Base-by-base conservation (phyloP, 1,284 basidiomycete species). In the Cryptococcus sp. region DNA sequence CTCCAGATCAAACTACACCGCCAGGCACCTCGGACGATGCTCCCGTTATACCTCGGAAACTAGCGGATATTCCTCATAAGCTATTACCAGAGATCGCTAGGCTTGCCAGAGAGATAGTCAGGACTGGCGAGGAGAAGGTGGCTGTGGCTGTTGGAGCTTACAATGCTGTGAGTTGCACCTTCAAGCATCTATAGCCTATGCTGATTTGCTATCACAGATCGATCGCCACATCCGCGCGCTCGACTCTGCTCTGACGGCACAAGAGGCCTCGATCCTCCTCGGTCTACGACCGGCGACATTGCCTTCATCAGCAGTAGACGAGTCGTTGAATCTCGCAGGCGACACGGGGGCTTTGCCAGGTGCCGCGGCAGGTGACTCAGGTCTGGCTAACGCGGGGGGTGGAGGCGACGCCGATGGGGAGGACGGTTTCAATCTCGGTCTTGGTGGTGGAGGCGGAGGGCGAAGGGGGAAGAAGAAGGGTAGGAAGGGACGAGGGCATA, bases 171-270 rank as follows among this genome's bases (percentile, higher is more conserved):
- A 60, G 76, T 64, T 20, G 22, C 8, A 7, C 19, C 42, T 48
- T 27, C 46, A 15, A 10, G 15, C 16, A 15, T 20, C 3, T 47
- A 27, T 46, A 19, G 27, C 25, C 19, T 19, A 13, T 35, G 25
- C 52, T 54, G 43, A 45, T 17, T 22, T 40, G 19, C 45, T 38
- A 19, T 23, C 25, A 27, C 67, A 78, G 73, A 78, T 83, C 41
- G 82, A 83, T 61, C 67, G 81, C 42, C 81, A 82, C 62, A 81
- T 82, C 51, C 74, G 81, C n/a, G 77, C 81, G 3, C 74, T 83
- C 20, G 82, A 83, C 67, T 77, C 73, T 0, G 81, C 81, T 11
- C 57, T 79, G 3, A 60, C 66, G 11, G 68, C 71, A 1, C 73
- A 78, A 51, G 75, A 78, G 60, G 67, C 75, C 3, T 70, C 71